Conservation (phyloP, 1,284 basidiomycete species). For the Apiotrichum montevideense region DNA sequence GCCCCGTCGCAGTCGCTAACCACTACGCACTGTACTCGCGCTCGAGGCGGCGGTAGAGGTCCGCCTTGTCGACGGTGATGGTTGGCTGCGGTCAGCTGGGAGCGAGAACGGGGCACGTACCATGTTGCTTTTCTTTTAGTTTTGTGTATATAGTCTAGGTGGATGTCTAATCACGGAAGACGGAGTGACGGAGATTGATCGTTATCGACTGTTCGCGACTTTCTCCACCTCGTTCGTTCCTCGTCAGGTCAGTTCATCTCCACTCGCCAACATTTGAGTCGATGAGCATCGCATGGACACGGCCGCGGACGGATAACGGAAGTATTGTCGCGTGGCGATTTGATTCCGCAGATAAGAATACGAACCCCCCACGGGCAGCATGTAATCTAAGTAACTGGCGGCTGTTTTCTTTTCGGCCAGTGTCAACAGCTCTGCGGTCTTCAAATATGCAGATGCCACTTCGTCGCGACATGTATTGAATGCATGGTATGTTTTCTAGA, state of each 20-base stretch:
- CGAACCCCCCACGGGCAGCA: not conserved
- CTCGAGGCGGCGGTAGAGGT: slow-evolving; percentile 83
- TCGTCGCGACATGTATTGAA: not conserved
- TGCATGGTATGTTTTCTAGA: slow-evolving; percentile 1
- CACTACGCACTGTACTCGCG: slow-evolving; percentile 64
- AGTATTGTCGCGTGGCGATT: not conserved
- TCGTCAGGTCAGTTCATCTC: not conserved
- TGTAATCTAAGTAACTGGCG: not conserved
- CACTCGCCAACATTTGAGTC: not conserved
- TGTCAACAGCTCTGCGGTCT: no score
- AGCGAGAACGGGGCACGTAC: not conserved
- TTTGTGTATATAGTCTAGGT: not conserved
- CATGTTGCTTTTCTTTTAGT: not conserved
- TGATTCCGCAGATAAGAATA: not conserved
- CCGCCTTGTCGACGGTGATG: slow-evolving; percentile 87
- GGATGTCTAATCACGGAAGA: not conserved
- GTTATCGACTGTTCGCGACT: no score
- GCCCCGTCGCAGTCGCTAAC: not conserved
- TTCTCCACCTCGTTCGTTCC: no score
- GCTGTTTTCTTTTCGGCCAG: no score
- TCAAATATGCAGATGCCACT: no score
- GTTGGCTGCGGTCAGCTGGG: slow-evolving; percentile 59
- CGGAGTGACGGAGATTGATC: no score
- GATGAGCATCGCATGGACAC: not conserved
- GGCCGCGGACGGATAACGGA: no score